Evolutionary conservation across 139 green algal species (phyloP).

Genomic region (Marvania coccoides): DNA sequence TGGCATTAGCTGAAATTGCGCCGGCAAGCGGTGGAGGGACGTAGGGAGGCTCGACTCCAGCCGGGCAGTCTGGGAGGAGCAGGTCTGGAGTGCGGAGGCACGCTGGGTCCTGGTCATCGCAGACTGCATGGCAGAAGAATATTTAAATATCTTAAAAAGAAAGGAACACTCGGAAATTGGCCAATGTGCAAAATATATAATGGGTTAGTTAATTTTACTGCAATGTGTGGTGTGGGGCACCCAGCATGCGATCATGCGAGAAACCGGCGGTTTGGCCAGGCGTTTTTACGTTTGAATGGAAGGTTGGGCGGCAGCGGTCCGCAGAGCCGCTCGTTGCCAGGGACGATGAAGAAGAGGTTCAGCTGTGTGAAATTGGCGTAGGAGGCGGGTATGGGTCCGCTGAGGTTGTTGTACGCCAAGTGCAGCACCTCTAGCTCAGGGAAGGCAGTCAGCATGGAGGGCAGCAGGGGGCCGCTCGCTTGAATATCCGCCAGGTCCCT

Average conservation of each 20-base stretch:
- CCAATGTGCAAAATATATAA: no score
- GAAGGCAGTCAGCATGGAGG: not conserved
- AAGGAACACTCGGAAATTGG: no score
- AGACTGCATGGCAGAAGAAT: no score
- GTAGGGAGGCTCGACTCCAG: no score
- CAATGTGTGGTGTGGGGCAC: not conserved
- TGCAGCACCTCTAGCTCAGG: not conserved
- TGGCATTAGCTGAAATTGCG: no score
- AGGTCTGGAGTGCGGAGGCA: not conserved
- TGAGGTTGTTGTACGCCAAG: not conserved
- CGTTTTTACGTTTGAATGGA: no score
- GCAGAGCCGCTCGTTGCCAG: constrained; percentile 21
- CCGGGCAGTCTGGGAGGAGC: no score
- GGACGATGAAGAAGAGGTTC: constrained; percentile 2
- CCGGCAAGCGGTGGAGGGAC: no score
- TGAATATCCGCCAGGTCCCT: not conserved
- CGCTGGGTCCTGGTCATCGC: not conserved
- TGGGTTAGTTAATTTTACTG: no score
- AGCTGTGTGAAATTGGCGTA: not conserved
- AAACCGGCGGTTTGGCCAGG: no score
- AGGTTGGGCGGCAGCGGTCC: not conserved
- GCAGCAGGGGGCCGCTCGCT: not conserved
- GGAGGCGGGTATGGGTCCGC: not conserved
- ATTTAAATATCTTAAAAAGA: no score
- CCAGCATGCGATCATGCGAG: no score